phyloP scores from a whole-genome alignment of 148 eudicot genomes.

The Dysphania ambrosioides region DNA sequence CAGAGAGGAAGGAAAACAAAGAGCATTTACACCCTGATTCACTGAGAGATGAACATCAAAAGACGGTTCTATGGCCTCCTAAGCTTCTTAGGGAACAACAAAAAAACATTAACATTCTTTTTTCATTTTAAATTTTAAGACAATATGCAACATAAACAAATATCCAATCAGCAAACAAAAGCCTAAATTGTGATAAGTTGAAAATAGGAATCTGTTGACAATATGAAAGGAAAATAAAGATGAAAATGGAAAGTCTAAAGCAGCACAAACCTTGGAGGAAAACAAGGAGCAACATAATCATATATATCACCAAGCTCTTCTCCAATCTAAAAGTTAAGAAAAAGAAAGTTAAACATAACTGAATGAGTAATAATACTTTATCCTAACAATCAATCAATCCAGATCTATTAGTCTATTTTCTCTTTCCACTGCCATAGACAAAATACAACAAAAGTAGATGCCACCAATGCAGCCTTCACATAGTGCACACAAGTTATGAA shows the following conservation, averaged over 20 bases:
- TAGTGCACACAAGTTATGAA: neutral
- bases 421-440: neutral
- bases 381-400: neutral
- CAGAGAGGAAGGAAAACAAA: neutral
- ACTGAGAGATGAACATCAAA: neutral
- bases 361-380: neutral
- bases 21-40: neutral
- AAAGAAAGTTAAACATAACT: neutral
- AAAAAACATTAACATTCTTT: too few relatives aligned
- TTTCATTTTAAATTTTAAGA: too few relatives aligned
- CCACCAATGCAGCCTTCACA: neutral
- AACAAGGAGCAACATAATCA: slow-evolving; percentile 97
- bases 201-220: neutral
- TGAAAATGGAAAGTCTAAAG: neutral
- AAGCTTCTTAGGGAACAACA: neutral
- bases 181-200: too few relatives aligned
- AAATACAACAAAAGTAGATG: neutral
- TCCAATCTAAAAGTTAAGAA: slow-evolving; percentile 59
- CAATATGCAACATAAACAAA: too few relatives aligned
- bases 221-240: neutral
- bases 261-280: slow-evolving; percentile 84
- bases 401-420: neutral
- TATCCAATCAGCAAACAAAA: too few relatives aligned
- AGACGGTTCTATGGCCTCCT: neutral
- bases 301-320: slow-evolving; percentile 97